phyloP scores from a whole-genome alignment of 1,139 yeast species.

The Citeromyces hawaiiensis region DNA sequence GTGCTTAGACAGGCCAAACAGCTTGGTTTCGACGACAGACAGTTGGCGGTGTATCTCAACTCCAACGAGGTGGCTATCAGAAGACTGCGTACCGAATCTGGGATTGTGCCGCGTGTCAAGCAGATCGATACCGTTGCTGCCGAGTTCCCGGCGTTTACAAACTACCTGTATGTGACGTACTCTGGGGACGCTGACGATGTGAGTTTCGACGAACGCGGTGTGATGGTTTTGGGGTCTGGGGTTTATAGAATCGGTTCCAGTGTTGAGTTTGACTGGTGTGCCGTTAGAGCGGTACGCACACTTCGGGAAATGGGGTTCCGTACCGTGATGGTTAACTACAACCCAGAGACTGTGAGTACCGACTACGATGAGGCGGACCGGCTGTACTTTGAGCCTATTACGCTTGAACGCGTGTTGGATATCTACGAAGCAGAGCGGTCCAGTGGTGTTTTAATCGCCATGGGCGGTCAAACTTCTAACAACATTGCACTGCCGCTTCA shows the following conservation, averaged over 20 bases:
- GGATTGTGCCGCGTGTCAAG: slow-evolving; percentile 86
- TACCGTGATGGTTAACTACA: slow-evolving; percentile 95
- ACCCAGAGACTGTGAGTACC: slow-evolving; percentile 97
- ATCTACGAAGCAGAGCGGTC: slow-evolving; percentile 89
- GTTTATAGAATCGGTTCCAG: slow-evolving; percentile 98
- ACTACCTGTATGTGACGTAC: slow-evolving; percentile 89
- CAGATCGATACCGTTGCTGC: slow-evolving; percentile 99
- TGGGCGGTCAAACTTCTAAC: slow-evolving; percentile 99
- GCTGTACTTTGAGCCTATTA: slow-evolving; percentile 90
- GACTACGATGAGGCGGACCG: slow-evolving; percentile 98
- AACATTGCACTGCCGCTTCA: slow-evolving; percentile 90
- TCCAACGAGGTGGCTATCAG: slow-evolving; percentile 92
- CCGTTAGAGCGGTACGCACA: slow-evolving; percentile 92
- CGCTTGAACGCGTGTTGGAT: slow-evolving; percentile 89
- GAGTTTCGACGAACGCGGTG: slow-evolving; percentile 77
- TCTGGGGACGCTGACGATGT: slow-evolving; percentile 88
- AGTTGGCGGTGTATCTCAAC: slow-evolving; percentile 79
- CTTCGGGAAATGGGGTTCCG: slow-evolving; percentile 77
- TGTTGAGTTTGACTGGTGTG: slow-evolving; percentile 99
- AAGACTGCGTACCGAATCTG: slow-evolving; percentile 78
- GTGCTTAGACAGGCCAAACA: slow-evolving; percentile 84
- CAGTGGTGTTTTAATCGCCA: slow-evolving; percentile 86
- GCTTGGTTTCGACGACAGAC: slow-evolving; percentile 94
- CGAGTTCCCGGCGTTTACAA: slow-evolving; percentile 95
- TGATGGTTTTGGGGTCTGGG: slow-evolving; percentile 94